Evolutionary conservation across 2,329 filamentous ascomycete genomes (phyloP).

Genomic region (Neoarthrinium moseri): DNA sequence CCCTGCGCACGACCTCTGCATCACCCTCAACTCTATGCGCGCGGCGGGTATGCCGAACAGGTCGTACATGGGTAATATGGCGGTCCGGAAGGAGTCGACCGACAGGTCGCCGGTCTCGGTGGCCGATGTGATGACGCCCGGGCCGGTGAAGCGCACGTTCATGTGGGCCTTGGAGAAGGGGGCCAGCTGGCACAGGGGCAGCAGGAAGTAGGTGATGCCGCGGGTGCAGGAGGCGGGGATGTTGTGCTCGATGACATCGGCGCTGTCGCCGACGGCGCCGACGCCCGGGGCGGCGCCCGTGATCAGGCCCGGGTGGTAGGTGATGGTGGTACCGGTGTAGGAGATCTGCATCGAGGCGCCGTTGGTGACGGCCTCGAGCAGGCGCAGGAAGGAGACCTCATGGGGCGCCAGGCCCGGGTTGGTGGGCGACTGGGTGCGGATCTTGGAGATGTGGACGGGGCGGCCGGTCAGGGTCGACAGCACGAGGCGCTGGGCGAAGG

Average conservation of each 20-base stretch:
- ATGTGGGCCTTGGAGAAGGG: slow-evolving; percentile 91
- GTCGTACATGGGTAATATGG: slow-evolving; percentile 84
- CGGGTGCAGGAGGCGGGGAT: slow-evolving; percentile 74
- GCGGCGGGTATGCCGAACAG: slow-evolving; percentile 80
- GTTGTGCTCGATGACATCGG: slow-evolving; percentile 78
- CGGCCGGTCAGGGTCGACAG: slow-evolving; percentile 89
- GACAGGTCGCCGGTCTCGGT: slow-evolving; percentile 85
- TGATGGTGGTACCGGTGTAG: slow-evolving; percentile 89
- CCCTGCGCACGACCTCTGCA: slow-evolving; percentile 77
- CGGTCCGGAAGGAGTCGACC: slow-evolving; percentile 90
- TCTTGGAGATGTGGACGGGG: slow-evolving; percentile 88
- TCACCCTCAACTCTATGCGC: slow-evolving; percentile 80
- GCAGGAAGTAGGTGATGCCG: slow-evolving; percentile 87
- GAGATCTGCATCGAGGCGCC: slow-evolving; percentile 93
- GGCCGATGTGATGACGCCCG: slow-evolving; percentile 87
- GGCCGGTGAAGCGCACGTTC: slow-evolving; percentile 85
- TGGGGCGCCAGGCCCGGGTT: slow-evolving; percentile 86
- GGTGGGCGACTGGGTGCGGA: slow-evolving; percentile 81
- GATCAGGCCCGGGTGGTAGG: slow-evolving; percentile 90
- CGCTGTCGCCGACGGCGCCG: slow-evolving; percentile 65
- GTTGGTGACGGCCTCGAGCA: slow-evolving; percentile 93
- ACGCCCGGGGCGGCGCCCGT: slow-evolving; percentile 78
- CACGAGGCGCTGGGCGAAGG: slow-evolving; percentile 79
- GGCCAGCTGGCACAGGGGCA: slow-evolving; percentile 84
- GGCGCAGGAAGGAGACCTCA: slow-evolving; percentile 92